Evolutionary conservation across 1,284 basidiomycete genomes (phyloP).

Genomic region (Golubevia sp.): DNA sequence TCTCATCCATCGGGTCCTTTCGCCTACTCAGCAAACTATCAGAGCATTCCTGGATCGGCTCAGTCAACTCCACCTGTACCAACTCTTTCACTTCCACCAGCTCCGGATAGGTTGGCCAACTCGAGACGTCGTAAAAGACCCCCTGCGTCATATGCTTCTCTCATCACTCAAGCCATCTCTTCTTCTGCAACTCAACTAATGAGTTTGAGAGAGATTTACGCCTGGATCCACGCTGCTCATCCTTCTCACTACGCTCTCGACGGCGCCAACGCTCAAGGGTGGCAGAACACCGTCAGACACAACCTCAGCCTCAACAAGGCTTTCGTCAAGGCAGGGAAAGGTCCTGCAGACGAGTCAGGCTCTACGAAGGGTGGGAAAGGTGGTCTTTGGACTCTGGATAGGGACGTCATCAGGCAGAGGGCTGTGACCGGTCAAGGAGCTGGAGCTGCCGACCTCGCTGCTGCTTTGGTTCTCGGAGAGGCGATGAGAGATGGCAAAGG

Average conservation of each 20-base stretch:
- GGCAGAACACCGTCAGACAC: slow-evolving; percentile 53
- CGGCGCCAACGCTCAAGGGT: slow-evolving; percentile 39
- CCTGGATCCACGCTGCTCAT: slow-evolving; percentile 43
- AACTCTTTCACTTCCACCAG: too few species aligned
- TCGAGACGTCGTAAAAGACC: slow-evolving; percentile 36
- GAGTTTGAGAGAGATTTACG: slow-evolving; percentile 51
- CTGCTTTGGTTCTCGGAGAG: neutral
- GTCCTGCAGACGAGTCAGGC: slow-evolving; percentile 65
- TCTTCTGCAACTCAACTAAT: slow-evolving; percentile 39
- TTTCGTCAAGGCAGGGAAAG: slow-evolving; percentile 64
- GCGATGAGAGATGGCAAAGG: neutral
- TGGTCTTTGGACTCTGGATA: neutral
- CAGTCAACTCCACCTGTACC: too few species aligned
- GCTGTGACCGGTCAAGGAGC: neutral
- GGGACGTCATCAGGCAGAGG: neutral
- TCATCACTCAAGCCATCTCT: slow-evolving; percentile 51
- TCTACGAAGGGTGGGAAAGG: neutral
- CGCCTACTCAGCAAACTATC: too few species aligned
- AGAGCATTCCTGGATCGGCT: too few species aligned
- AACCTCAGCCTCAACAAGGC: slow-evolving; percentile 47
- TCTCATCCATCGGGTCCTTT: too few species aligned
- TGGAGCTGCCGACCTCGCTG: neutral
- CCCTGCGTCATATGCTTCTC: slow-evolving; percentile 44
- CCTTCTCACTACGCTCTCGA: slow-evolving; percentile 34
- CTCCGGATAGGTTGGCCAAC: slow-evolving; percentile 33